Evolutionary conservation across 345 rosid species (phyloP), one percentile per base, ranked within the genome.

Genomic region (Citrus mangshanensis): DNA sequence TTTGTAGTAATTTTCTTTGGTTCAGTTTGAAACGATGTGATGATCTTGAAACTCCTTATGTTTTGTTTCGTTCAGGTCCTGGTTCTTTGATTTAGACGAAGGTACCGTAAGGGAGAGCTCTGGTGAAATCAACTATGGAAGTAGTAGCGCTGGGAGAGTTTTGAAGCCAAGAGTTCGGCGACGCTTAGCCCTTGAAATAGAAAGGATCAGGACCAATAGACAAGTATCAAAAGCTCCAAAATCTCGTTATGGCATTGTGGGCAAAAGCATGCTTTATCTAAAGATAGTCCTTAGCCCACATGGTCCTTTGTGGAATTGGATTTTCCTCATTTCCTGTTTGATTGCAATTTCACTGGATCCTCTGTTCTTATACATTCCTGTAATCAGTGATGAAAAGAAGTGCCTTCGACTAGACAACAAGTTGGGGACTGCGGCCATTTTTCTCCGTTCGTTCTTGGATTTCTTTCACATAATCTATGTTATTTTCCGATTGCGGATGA

Each of bases 261-360:
- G 88, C 1, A 88, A 83, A 63, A 88, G 94, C 38, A 82, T 87
- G 70, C 87, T 67, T 54, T 18, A 61, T 88, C 92, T 16, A 68
- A 85, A 80, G 69, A 89, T 87, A 77, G 78, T 93, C 75, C 95
- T 93, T 75, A 96, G 93, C 79, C 99, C 98, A 0, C 99, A 92
- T 63, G 98, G 98, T 49, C 79, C 93, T n/a, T 95, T 93, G 84
- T 95, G 99, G 99, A 93, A 95, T 83, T 93, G 93, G 89, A 92
- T 95, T 86, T 95, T 95, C 58, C 93, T 95, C 5, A 46, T 10
- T 83, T 92, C 97, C 6, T 95, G 98, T 74, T 83, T 92, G 22
- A 66, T 95, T 70, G 99, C 99, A 16, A 93, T 95, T 22, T 92
- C 99, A 3, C 80, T 95, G 67, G 98, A 93, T 84, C 99, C 98